Evolutionary conservation across 306 rosid genomes (phyloP).

Genomic region (Heteromeles arbutifolia): DNA sequence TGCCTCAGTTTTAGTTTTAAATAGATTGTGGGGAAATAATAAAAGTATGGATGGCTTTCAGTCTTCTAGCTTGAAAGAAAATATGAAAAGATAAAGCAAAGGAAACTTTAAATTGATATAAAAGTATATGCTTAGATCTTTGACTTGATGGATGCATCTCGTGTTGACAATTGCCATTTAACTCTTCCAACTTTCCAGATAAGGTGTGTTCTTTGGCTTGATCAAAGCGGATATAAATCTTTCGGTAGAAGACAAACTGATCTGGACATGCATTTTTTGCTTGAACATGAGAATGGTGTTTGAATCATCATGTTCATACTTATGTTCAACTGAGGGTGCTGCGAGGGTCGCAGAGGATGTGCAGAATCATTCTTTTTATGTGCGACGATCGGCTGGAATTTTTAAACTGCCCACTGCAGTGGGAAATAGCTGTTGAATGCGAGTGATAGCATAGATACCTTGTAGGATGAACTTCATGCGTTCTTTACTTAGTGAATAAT

Average conservation of each 20-base stretch:
- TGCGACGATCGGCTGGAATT: not conserved
- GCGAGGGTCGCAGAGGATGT: not conserved
- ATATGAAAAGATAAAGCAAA: not conserved
- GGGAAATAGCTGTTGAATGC: not conserved
- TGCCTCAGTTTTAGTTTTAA: not conserved
- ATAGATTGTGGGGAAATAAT: not conserved
- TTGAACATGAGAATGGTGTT: not conserved
- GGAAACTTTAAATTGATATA: not conserved
- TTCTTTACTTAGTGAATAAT: not conserved
- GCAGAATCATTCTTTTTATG: not conserved
- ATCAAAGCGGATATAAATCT: slow-evolving; percentile 11
- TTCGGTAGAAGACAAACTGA: not conserved
- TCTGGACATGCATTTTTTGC: not conserved
- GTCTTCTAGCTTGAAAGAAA: not conserved
- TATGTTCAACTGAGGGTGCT: not conserved
- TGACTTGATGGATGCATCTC: not conserved
- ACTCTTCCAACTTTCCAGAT: slow-evolving; percentile 42
- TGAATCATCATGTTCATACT: not conserved
- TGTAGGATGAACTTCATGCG: not conserved
- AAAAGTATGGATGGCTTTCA: not conserved
- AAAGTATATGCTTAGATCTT: not conserved
- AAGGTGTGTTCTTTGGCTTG: slow-evolving; percentile 83
- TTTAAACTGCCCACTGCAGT: not conserved
- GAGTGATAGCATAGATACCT: not conserved
- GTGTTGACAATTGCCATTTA: slow-evolving; percentile 16